Base-by-base conservation (phyloP, 495 filamentous ascomycete species). In the Penicillium parvum region DNA sequence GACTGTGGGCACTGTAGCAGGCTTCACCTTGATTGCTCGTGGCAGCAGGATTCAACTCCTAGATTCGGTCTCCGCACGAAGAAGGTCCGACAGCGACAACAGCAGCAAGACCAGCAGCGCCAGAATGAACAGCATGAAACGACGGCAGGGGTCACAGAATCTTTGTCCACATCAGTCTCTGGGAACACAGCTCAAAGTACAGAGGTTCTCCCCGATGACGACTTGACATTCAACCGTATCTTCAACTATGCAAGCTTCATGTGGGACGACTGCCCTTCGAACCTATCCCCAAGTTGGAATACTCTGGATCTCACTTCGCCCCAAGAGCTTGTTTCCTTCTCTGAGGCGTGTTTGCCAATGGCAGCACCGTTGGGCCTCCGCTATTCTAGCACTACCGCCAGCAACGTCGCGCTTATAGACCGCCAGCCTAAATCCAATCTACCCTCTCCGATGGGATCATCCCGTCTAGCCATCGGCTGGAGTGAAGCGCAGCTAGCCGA, bases 211-310 rank as follows among this genome's bases (percentile, higher is more conserved):
- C 3, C 23, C 9, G 18, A 9, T 10, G 27, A 46, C 20, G 43
- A 46, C 12, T 22, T 35, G 12, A 17, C 32, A 10, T 60, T 66
- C 29, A 60, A 58, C 32, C 55, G 60, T 17, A 54, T 60, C 7
- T 66, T 62, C 39, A 62, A 61, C 43, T 63, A 64, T 47, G 63
- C 58, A 20, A 63, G 56, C 38, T 68, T 65, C 38, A 59, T 64
- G 53, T 66, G 58, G 63, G 63, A 64, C 40, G 40, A 59, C 41
- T 42, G 40, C 47, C 48, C 40, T 20, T 27, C 36, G 4, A 43
- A 10, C 15, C 30, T 32, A 4, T 45, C 43, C 1, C 43, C 43
- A 1, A 32, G 22, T 12, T 46, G 34, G 43, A 35, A 39, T 8
- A 39, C 27, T 15, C 18, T 46, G 3, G 36, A 40, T 30, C 12